Conservation (phyloP, 176 grass and related monocot species). For the Juncus effusus region DNA sequence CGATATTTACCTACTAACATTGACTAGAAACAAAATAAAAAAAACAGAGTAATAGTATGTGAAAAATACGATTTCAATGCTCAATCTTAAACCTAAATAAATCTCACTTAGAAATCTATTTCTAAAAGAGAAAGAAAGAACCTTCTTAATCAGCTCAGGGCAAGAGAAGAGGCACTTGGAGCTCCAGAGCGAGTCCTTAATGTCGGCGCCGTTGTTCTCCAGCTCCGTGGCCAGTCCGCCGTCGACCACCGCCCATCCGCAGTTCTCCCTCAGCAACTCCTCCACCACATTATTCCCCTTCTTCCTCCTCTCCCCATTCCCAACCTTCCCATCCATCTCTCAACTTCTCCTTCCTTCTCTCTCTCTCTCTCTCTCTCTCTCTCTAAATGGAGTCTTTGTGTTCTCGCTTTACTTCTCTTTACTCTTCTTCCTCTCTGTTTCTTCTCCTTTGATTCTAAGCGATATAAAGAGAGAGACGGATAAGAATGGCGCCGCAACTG, state of each 20-base stretch:
- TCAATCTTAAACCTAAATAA: too few relatives aligned
- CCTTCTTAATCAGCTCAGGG: constrained; percentile 66
- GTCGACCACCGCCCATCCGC: constrained; percentile 52
- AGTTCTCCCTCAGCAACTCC: constrained; percentile 36
- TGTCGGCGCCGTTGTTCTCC: constrained; percentile 57
- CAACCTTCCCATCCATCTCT: constrained; percentile 19
- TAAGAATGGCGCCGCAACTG: constrained; percentile 10
- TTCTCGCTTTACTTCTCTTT: not conserved
- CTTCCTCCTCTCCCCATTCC: constrained; percentile 2
- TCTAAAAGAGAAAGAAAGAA: constrained; percentile 2
- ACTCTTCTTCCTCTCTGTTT: not conserved
- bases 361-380: not conserved
- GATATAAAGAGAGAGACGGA: not conserved
- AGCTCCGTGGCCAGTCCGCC: constrained; percentile 70
- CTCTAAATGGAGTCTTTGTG: too few relatives aligned
- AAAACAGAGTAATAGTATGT: too few relatives aligned
- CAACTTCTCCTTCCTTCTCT: not conserved
- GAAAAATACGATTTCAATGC: too few relatives aligned
- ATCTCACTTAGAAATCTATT: too few relatives aligned
- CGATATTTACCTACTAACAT: too few relatives aligned
- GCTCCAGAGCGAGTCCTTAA: constrained; percentile 67
- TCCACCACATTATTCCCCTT: constrained; percentile 19
- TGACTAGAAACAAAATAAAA: too few relatives aligned
- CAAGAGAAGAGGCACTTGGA: constrained; percentile 51
- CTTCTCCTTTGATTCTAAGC: not conserved